These are phyloP conservation scores for Penicillium canariense DNA, from an alignment of 495 filamentous ascomycete genomes.

Conservation along the genomic window DNA sequence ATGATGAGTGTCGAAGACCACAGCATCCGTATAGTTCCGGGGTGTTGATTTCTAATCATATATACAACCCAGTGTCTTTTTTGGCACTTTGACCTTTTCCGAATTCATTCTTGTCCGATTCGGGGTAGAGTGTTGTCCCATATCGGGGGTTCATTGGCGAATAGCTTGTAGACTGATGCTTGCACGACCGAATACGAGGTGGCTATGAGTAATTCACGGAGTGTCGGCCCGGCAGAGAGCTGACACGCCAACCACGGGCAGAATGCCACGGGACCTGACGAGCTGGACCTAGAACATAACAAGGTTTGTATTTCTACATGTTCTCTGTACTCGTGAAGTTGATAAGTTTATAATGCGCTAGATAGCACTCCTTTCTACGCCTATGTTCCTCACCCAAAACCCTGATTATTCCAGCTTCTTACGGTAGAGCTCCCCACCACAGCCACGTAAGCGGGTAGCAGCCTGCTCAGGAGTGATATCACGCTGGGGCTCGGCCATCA, in stretches of 20 bases:
- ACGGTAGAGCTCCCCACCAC: conserved; percentile 81
- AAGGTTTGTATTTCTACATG: background rate
- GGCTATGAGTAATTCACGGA: background rate
- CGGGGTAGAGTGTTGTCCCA: background rate
- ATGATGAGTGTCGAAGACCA: background rate
- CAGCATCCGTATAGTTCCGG: background rate
- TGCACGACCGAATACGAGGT: background rate
- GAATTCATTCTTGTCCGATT: background rate
- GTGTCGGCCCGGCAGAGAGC: background rate
- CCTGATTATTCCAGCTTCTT: conserved; percentile 51
- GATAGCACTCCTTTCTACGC: background rate
- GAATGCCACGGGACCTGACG: background rate
- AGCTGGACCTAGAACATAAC: background rate
- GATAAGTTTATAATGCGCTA: background rate
- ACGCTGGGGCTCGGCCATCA: conserved; percentile 94
- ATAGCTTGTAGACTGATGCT: background rate
- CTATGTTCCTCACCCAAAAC: background rate
- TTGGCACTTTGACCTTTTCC: background rate
- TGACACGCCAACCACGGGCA: background rate
- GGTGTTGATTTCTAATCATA: conserved; percentile 2
- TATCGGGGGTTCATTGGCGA: background rate
- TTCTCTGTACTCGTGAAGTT: background rate
- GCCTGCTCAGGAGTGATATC: conserved; percentile 99
- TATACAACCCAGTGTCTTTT: background rate
- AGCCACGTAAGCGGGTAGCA: conserved; percentile 68